Percentiles rank a stretch among this genome's conserved stretches.
Evolutionary conservation across 768 basidiomycete species (phyloP).

Genomic region (Mycena vulgaris): DNA sequence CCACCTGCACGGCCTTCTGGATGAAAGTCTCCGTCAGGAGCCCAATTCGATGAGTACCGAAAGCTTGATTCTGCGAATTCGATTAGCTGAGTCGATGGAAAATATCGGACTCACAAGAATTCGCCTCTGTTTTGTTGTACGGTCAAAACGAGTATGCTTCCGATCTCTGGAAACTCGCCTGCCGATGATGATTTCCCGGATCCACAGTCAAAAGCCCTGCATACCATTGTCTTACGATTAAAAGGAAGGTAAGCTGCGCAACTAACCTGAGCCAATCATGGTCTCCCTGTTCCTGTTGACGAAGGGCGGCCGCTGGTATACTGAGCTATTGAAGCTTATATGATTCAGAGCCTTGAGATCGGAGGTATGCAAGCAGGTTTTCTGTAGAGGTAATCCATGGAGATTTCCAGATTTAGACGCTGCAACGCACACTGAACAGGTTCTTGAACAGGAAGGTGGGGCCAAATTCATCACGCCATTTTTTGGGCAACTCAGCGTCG

Average conservation of each 20-base stretch:
- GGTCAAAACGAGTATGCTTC: background rate
- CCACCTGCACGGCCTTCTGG: constrained; percentile 52
- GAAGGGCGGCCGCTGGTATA: constrained; percentile 53
- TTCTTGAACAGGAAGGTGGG: constrained; percentile 48
- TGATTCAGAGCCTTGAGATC: constrained; percentile 65
- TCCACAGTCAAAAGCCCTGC: constrained; percentile 55
- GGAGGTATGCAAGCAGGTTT: constrained; percentile 55
- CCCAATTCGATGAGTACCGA: constrained; percentile 59
- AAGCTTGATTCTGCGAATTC: constrained; percentile 58
- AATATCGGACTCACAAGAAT: background rate
- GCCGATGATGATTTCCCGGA: constrained; percentile 55
- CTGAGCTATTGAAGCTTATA: constrained; percentile 57
- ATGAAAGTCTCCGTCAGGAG: constrained; percentile 55
- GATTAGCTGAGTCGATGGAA: background rate
- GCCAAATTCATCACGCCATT: constrained; percentile 58
- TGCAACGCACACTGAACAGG: constrained; percentile 49
- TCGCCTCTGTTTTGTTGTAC: constrained; percentile 2
- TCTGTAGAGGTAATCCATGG: constrained; percentile 38
- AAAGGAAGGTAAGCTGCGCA: background rate
- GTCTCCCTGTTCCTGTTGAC: background rate
- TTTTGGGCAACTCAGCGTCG: constrained; percentile 39
- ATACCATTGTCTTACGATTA: background rate
- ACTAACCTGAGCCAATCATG: background rate
- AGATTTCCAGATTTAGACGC: background rate
- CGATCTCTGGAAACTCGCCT: constrained; percentile 44